Percentiles rank a stretch among this genome's conserved stretches.
Conservation (phyloP, 768 basidiomycete genomes). For the Suillus fuscotomentosus region DNA sequence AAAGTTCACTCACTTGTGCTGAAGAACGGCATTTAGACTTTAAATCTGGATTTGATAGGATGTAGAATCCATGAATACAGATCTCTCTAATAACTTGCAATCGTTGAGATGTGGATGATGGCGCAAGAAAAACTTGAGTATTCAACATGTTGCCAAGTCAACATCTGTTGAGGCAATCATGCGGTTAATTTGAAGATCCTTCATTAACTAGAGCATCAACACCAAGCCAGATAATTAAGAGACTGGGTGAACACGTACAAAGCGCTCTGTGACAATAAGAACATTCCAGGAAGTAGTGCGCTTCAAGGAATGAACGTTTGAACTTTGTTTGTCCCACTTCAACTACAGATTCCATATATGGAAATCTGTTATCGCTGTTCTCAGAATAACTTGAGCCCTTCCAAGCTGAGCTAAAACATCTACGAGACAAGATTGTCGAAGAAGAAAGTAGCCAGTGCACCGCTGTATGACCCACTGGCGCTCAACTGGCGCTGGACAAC, state of each 20-base stretch:
- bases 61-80: neutral
- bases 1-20: neutral
- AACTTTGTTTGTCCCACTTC: neutral
- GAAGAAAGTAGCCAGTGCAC: too few species aligned
- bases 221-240: neutral
- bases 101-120: neutral
- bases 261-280: neutral
- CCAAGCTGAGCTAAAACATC: neutral
- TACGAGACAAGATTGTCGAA: neutral
- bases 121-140: too few species aligned
- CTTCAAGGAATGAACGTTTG: neutral
- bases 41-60: neutral
- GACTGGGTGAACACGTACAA: neutral
- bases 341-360: constrained; percentile 30
- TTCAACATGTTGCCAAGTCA: neutral
- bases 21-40: neutral
- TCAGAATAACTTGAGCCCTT: too few species aligned
- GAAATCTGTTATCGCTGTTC: constrained; percentile 10
- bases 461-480: neutral
- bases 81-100: neutral
- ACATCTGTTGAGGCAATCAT: neutral
- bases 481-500: too few species aligned
- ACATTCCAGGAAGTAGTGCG: neutral
- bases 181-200: neutral
- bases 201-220: neutral